These are phyloP conservation scores for Kurtzmaniella natalensis DNA, from an alignment of 1,139 yeast genomes.

Conservation along the genomic window DNA sequence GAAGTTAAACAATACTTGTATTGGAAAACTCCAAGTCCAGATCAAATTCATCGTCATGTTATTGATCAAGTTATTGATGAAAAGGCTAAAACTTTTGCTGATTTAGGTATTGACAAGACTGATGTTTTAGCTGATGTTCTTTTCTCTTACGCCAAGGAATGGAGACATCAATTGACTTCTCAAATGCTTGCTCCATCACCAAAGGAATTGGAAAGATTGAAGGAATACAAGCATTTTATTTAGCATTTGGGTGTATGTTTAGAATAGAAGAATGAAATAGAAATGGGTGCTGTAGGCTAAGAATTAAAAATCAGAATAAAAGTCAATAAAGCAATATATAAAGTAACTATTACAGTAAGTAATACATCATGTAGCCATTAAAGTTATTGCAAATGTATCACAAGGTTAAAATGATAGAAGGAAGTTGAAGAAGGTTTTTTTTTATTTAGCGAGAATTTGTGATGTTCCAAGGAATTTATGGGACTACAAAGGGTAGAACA, in stretches of 20 bases:
- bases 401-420: no score
- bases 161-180: slow-evolving; percentile 50
- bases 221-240: slow-evolving; percentile 42
- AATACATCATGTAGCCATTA: no score
- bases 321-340: no score
- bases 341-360: no score
- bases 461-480: no score
- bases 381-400: no score
- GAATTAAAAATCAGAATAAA: no score
- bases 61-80: slow-evolving; percentile 64
- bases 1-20: slow-evolving; percentile 52
- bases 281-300: no score
- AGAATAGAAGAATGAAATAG: not conserved
- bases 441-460: no score
- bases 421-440: no score
- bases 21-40: slow-evolving; percentile 71
- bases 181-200: slow-evolving; percentile 43
- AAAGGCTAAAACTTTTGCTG: slow-evolving; percentile 61
- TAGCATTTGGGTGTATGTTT: slow-evolving; percentile 1
- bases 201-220: slow-evolving; percentile 40
- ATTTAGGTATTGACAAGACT: slow-evolving; percentile 64
- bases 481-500: no score
- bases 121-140: slow-evolving; percentile 67
- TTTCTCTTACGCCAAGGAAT: slow-evolving; percentile 57
- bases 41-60: slow-evolving; percentile 72